Evolutionary conservation across 176 grass and related monocot species (phyloP), one percentile per base, ranked within the genome.

Genomic region (Ensete glaucum): DNA sequence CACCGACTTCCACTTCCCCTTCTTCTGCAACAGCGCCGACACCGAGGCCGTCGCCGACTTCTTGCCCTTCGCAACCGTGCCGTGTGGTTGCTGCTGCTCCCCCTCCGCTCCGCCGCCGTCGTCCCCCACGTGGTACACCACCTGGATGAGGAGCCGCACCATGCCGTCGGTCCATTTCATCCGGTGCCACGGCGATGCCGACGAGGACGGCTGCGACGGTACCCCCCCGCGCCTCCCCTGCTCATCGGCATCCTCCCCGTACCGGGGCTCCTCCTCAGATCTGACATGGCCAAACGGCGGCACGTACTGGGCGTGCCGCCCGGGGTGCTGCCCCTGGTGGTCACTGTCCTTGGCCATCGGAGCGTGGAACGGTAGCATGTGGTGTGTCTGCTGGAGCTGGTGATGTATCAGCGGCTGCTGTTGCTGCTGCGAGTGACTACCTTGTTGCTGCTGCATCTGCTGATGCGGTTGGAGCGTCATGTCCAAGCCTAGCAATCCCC

Each of bases 151-250:
- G 15, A 98, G 74, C 9, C 86, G 81, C 67, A 98, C 94, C 94
- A 93, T 98, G 72, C 27, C 50, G 50, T 93, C 94, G 50, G 90
- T 98, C 94, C 94, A 98, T 76, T 98, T 98, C 94, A 98, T 98
- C 87, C 94, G 71, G 21, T 88, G 80, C 94, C 94, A 98, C 22
- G 82, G 90, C 43, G 74, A 77, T 0, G 74, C 27, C 58, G 59
- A 12, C 1, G 78, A 77, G 57, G 65, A 50, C 72, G 56, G 68
- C 56, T 76, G 71, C 50, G 87, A 57, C 75, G 57, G 34, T 50
- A 54, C 86, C 3, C 26, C 15, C 9, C 64, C 9, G 2, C 64
- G 49, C 64, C 64, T 22, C 54, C 19, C 77, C 19, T 48, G 62
- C n/a, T 25, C 64, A 15, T 73, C 81, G 49, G 16, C 67, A 24